Percentiles rank a stretch among this genome's conserved stretches.
Conservation (phyloP, 352 stramenopile species). For the Albugo laibachii region DNA sequence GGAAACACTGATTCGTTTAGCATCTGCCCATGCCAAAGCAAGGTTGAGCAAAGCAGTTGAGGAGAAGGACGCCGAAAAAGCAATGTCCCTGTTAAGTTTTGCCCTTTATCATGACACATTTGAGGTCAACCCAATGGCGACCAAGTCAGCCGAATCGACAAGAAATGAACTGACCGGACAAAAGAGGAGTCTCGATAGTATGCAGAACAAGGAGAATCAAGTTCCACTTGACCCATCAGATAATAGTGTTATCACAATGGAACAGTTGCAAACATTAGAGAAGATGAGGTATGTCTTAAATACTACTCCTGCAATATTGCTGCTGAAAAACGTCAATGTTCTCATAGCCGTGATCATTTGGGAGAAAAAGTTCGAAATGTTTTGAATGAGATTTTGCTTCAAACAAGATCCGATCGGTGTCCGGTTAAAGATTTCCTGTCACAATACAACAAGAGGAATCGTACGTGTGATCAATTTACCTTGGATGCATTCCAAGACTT, state of each 20-base stretch:
- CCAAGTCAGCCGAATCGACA: too few relatives aligned
- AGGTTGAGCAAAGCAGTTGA: conserved; percentile 82
- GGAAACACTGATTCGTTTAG: conserved; percentile 98
- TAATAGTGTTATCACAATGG: background rate
- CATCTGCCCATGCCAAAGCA: conserved; percentile 94
- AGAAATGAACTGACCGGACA: too few relatives aligned
- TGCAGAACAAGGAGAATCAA: background rate
- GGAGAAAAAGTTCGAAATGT: conserved; percentile 39
- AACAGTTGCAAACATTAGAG: conserved; percentile 1
- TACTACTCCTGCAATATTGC: background rate
- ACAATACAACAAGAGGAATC: conserved; percentile 26
- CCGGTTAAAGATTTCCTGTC: conserved; percentile 31
- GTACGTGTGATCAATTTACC: conserved; percentile 13
- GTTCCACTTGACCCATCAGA: background rate
- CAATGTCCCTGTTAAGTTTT: conserved; percentile 95
- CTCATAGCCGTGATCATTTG: conserved; percentile 25
- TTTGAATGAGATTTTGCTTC: conserved; percentile 32
- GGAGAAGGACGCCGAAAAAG: conserved; percentile 61
- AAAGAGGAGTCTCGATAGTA: too few relatives aligned
- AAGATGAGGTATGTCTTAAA: background rate
- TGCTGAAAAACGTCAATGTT: background rate
- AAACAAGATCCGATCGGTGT: conserved; percentile 47
- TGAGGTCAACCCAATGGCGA: conserved; percentile 7
- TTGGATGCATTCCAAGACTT: conserved; percentile 43
- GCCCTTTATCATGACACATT: conserved; percentile 92